Evolutionary conservation across 2,329 filamentous ascomycete species (phyloP).

Genomic region (Botrytis porri): DNA sequence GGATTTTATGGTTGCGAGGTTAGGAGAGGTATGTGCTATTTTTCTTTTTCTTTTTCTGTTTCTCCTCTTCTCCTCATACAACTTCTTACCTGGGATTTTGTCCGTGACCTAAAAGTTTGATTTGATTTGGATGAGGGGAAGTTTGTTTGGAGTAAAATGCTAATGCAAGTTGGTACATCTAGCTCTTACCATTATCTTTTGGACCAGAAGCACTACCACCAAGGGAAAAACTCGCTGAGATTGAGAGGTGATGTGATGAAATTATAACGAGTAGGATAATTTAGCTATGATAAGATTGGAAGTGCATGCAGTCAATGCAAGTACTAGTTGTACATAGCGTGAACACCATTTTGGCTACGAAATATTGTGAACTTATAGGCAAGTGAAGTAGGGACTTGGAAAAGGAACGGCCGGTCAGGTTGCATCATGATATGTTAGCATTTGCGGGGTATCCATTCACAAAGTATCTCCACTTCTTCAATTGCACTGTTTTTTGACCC

Average conservation of each 20-base stretch:
- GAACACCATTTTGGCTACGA: not conserved
- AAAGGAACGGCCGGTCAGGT: not conserved
- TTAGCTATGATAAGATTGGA: not conserved
- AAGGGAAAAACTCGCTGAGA: not conserved
- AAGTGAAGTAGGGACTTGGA: not conserved
- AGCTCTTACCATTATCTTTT: slow-evolving; percentile 16
- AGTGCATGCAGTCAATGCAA: not conserved
- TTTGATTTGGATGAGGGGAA: not conserved
- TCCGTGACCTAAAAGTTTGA: not conserved
- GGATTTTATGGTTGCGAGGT: slow-evolving; percentile 64
- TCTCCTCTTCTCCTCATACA: not conserved
- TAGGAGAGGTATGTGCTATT: slow-evolving; percentile 57
- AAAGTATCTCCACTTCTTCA: not conserved
- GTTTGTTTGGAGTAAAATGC: not conserved
- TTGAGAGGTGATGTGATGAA: not conserved
- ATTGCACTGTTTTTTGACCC: not conserved
- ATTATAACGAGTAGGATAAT: not conserved
- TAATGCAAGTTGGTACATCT: not conserved
- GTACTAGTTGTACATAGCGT: not conserved
- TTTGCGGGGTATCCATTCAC: not conserved
- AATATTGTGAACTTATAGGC: not conserved
- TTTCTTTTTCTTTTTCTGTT: not conserved
- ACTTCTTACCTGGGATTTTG: not conserved
- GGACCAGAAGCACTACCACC: slow-evolving; percentile 19
- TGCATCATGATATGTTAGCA: not conserved